These are phyloP conservation scores for Anethum foeniculum DNA, from an alignment of 140 eudicot genomes.

Conservation along the genomic window DNA sequence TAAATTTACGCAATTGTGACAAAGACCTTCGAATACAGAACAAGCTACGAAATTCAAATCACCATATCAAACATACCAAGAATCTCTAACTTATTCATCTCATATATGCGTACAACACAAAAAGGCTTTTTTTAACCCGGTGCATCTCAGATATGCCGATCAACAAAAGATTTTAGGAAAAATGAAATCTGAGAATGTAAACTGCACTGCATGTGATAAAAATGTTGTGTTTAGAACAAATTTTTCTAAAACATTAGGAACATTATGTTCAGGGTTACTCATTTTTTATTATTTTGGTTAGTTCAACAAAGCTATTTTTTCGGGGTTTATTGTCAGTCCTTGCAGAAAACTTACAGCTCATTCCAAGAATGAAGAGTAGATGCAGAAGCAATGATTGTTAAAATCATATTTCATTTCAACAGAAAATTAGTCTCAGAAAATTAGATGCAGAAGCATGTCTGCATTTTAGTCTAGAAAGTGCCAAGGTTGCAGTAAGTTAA, in stretches of 20 bases:
- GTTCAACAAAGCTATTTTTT: background rate
- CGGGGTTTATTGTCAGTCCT: background rate
- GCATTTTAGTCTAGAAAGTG: background rate
- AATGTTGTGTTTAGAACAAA: background rate
- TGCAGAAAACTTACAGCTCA: background rate
- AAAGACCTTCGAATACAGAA: background rate
- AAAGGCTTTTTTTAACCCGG: too few species aligned
- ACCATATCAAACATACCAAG: too few species aligned
- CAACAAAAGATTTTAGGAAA: background rate
- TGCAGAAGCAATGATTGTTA: background rate
- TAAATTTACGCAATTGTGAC: background rate
- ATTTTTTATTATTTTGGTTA: background rate
- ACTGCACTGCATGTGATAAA: background rate
- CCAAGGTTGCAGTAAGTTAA: background rate
- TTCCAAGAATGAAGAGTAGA: background rate
- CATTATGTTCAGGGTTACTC: background rate
- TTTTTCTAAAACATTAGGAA: background rate
- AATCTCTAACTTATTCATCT: background rate
- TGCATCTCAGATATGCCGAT: too few species aligned
- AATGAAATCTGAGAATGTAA: background rate
- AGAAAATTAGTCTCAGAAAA: background rate
- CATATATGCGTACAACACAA: too few species aligned
- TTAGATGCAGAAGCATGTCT: too few species aligned
- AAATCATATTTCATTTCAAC: background rate
- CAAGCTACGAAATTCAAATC: background rate